Conservation (phyloP, 805 yeast genomes). For the Kockiozyma suomiensis region DNA sequence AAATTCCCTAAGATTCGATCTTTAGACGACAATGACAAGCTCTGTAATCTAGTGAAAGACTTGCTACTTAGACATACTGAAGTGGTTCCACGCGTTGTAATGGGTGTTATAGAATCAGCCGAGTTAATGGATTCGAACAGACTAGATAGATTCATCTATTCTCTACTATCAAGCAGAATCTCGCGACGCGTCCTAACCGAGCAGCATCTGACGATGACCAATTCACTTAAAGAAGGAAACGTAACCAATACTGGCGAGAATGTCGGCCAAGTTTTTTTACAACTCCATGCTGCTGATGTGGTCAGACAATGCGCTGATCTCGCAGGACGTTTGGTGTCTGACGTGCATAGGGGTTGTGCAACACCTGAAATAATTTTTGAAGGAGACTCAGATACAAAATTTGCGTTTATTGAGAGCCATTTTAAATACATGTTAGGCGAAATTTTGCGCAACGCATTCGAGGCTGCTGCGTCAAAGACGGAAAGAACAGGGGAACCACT, state of each 20-base stretch:
- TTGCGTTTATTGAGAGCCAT: conserved; percentile 86
- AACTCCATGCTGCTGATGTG: conserved; percentile 72
- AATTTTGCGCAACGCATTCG: conserved; percentile 79
- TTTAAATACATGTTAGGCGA: conserved; percentile 86
- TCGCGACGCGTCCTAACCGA: conserved; percentile 88
- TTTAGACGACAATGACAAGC: conserved; percentile 71
- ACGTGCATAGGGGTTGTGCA: conserved; percentile 55
- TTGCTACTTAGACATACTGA: conserved; percentile 75
- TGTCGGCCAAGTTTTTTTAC: conserved; percentile 77
- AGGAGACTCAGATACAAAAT: conserved; percentile 63
- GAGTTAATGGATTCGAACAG: conserved; percentile 59
- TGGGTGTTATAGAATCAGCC: conserved; percentile 85
- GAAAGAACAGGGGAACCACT: conserved; percentile 34
- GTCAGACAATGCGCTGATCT: conserved; percentile 59
- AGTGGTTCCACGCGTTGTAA: conserved; percentile 83
- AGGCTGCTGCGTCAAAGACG: conserved; percentile 67
- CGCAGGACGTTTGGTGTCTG: conserved; percentile 53
- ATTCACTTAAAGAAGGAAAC: conserved; percentile 52
- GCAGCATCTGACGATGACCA: conserved; percentile 81
- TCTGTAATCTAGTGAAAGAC: conserved; percentile 63
- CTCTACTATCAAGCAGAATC: conserved; percentile 72
- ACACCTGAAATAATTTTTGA: conserved; percentile 79
- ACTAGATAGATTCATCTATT: conserved; percentile 73
- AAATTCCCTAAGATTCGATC: conserved; percentile 67
- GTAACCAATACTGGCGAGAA: conserved; percentile 49